phyloP scores from a whole-genome alignment of 345 rosid species.

The Pseudoturritis turrita region DNA sequence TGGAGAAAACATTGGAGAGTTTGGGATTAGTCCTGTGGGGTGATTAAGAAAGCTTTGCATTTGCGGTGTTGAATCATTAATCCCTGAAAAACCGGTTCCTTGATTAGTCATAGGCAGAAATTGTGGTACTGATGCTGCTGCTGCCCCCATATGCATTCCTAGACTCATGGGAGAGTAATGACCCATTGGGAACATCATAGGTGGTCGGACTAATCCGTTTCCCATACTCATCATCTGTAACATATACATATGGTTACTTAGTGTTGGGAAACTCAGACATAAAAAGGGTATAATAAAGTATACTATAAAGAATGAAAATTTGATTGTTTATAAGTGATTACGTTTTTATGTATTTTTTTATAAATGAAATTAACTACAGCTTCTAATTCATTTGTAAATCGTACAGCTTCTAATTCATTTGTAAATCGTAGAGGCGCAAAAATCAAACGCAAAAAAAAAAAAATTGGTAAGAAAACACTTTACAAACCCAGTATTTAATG shows the following conservation, averaged over 20 bases:
- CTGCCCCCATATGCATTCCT: constrained; percentile 10
- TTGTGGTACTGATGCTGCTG: not conserved
- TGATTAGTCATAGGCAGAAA: constrained; percentile 9
- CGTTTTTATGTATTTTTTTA: not conserved
- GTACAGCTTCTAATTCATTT: too few species aligned
- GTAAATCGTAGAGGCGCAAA: too few species aligned
- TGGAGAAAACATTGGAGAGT: constrained; percentile 14
- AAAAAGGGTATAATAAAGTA: not conserved
- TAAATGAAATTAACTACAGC: too few species aligned
- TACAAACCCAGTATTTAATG: not conserved
- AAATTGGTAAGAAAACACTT: too few species aligned
- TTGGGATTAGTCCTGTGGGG: constrained; percentile 3
- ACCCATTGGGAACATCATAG: constrained; percentile 18
- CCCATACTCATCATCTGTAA: constrained; percentile 60
- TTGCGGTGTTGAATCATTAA: not conserved
- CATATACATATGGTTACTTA: not conserved
- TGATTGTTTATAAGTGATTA: not conserved
- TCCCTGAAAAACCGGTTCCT: not conserved
- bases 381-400: too few species aligned
- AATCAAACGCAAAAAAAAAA: too few species aligned
- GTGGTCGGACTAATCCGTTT: constrained; percentile 34
- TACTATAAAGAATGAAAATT: not conserved
- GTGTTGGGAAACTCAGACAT: not conserved
- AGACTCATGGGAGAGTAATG: constrained; percentile 19
- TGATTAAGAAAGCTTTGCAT: constrained; percentile 12